Conservation (phyloP, 768 basidiomycete species). For the Neoboletus brunneissimus region DNA sequence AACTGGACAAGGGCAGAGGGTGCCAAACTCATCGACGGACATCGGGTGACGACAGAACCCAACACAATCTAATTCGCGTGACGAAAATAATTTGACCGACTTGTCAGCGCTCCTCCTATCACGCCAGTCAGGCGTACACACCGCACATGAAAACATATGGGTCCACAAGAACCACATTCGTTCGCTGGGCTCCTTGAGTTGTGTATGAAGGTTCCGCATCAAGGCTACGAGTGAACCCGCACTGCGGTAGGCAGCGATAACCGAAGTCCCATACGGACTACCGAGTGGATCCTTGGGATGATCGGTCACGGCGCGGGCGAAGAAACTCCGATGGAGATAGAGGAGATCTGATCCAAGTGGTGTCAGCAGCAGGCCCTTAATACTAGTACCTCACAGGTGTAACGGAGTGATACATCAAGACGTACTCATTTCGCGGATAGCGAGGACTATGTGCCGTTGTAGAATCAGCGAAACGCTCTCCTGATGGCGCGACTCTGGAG, state of each 20-base stretch:
- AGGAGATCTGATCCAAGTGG: conserved; percentile 48
- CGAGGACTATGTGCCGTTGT: conserved; percentile 65
- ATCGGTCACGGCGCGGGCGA: conserved; percentile 69
- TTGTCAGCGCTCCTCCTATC: conserved; percentile 17
- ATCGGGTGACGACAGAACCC: conserved; percentile 73
- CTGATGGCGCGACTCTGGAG: conserved; percentile 40
- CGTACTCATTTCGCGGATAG: conserved; percentile 68
- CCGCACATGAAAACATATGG: conserved; percentile 59
- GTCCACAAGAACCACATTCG: conserved; percentile 58
- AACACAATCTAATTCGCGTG: conserved; percentile 49
- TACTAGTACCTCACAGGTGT: not conserved
- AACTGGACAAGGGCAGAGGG: conserved; percentile 71
- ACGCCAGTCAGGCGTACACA: conserved; percentile 33
- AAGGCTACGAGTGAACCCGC: conserved; percentile 68
- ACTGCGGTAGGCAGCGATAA: conserved; percentile 71
- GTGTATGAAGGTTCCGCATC: conserved; percentile 65
- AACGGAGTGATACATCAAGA: conserved; percentile 9
- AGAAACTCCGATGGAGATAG: conserved; percentile 71
- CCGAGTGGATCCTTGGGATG: conserved; percentile 72
- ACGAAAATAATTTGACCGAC: conserved; percentile 3
- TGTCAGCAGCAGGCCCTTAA: conserved; percentile 15
- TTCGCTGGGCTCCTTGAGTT: conserved; percentile 60
- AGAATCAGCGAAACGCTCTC: conserved; percentile 45
- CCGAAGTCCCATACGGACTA: conserved; percentile 69
- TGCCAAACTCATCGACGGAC: conserved; percentile 76